Percentiles rank a stretch among this genome's conserved stretches.
Conservation (phyloP, 768 basidiomycete species). For the Amanita exitialis region DNA sequence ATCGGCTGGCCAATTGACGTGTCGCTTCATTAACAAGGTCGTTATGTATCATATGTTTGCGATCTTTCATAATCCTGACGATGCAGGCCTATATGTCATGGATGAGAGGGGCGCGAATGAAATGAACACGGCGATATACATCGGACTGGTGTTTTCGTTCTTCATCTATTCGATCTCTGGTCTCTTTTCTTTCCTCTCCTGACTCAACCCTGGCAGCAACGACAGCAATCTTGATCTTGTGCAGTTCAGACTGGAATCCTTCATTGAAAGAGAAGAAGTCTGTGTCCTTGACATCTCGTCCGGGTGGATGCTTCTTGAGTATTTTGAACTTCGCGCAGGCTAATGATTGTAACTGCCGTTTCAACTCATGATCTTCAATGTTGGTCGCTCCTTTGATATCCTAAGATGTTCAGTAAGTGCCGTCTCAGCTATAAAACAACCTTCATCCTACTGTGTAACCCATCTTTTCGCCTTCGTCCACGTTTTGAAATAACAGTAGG, state of each 20-base stretch:
- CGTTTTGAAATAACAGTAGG: slow-evolving; percentile 75
- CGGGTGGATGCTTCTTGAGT: slow-evolving; percentile 82
- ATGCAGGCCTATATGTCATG: slow-evolving; percentile 71
- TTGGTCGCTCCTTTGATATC: slow-evolving; percentile 72
- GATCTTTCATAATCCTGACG: slow-evolving; percentile 95
- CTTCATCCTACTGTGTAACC: slow-evolving; percentile 57
- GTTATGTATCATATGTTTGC: slow-evolving; percentile 82
- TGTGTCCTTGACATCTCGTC: slow-evolving; percentile 63
- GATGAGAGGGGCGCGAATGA: background rate
- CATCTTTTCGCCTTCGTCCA: slow-evolving; percentile 57
- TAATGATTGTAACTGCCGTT: slow-evolving; percentile 90
- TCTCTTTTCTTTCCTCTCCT: slow-evolving; percentile 82
- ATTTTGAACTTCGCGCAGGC: slow-evolving; percentile 94
- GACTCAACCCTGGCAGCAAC: slow-evolving; percentile 83
- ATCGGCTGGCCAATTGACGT: slow-evolving; percentile 73
- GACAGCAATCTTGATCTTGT: slow-evolving; percentile 89
- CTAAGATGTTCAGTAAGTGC: slow-evolving; percentile 27
- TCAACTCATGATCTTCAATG: slow-evolving; percentile 70
- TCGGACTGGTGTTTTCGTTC: slow-evolving; percentile 86
- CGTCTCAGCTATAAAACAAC: background rate
- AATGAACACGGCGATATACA: slow-evolving; percentile 35
- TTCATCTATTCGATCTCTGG: slow-evolving; percentile 83
- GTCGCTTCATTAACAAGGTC: slow-evolving; percentile 89
- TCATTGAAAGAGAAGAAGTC: slow-evolving; percentile 90
- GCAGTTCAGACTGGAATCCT: slow-evolving; percentile 70